Percentiles rank a stretch among this genome's conserved stretches.
Conservation (phyloP, 1,284 basidiomycete species). For the Sporisorium sorghi region DNA sequence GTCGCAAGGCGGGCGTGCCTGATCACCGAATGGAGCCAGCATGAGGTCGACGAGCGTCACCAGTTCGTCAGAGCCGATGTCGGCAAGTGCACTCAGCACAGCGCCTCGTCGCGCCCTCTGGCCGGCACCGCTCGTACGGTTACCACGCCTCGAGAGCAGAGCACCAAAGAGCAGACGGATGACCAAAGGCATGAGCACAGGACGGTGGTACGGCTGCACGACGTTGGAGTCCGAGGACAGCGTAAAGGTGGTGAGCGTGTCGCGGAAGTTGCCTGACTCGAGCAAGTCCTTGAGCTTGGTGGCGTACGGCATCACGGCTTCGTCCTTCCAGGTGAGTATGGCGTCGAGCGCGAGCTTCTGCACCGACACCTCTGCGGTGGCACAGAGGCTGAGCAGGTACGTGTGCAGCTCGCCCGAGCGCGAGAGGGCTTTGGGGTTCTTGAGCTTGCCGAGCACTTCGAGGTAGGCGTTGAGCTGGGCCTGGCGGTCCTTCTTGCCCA, state of each 20-base stretch:
- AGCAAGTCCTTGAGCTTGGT: slow-evolving; percentile 79
- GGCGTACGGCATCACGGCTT: slow-evolving; percentile 77
- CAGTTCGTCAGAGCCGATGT: slow-evolving; percentile 81
- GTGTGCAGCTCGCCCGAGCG: slow-evolving; percentile 77
- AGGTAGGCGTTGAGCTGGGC: slow-evolving; percentile 74
- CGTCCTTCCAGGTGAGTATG: slow-evolving; percentile 84
- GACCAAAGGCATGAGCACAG: slow-evolving; percentile 79
- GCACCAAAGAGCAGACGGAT: slow-evolving; percentile 87
- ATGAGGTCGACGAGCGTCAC: slow-evolving; percentile 86
- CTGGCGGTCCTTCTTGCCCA: slow-evolving; percentile 50
- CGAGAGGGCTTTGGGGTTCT: slow-evolving; percentile 87
- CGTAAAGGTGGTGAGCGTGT: slow-evolving; percentile 80
- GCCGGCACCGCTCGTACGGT: slow-evolving; percentile 75
- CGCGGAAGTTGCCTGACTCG: slow-evolving; percentile 88
- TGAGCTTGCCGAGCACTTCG: slow-evolving; percentile 86
- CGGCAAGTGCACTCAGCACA: slow-evolving; percentile 79
- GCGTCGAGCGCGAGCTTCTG: slow-evolving; percentile 84
- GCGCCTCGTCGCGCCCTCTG: slow-evolving; percentile 75
- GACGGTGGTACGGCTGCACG: slow-evolving; percentile 77
- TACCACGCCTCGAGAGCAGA: slow-evolving; percentile 84
- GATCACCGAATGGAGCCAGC: slow-evolving; percentile 79
- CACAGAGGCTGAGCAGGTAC: slow-evolving; percentile 81
- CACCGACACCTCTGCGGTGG: slow-evolving; percentile 84
- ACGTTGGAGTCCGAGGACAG: slow-evolving; percentile 68
- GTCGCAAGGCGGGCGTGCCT: slow-evolving; percentile 33